Conservation (phyloP, 192 early-diverging fungal genomes). For the Coemansia sp. region DNA sequence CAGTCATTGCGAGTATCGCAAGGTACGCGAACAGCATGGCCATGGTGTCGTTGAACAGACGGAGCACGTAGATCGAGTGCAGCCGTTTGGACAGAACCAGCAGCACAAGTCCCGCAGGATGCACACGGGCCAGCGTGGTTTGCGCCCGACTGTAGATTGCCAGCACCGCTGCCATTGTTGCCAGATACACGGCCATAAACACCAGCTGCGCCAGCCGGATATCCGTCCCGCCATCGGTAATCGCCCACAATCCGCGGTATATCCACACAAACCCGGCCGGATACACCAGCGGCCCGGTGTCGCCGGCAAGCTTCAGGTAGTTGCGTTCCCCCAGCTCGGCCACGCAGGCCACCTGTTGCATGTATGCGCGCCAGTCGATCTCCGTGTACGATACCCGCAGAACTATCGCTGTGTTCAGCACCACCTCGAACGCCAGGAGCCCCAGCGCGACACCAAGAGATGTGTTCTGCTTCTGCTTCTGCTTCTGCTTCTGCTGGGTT, state of each 20-base stretch:
- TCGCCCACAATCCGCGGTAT: constrained; percentile 69
- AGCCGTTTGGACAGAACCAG: constrained; percentile 78
- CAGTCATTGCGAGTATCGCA: constrained; percentile 64
- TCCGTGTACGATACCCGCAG: constrained; percentile 69
- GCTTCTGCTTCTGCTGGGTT: not conserved
- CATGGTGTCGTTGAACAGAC: constrained; percentile 92
- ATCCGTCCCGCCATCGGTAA: constrained; percentile 68
- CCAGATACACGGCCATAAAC: constrained; percentile 76
- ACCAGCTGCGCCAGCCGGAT: constrained; percentile 79
- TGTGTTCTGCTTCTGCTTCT: constrained; percentile 6
- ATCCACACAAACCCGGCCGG: constrained; percentile 94
- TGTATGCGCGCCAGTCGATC: constrained; percentile 96
- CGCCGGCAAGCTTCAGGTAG: constrained; percentile 77
- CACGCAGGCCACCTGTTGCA: constrained; percentile 87
- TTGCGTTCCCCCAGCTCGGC: constrained; percentile 74
- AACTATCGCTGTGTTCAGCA: constrained; percentile 20
- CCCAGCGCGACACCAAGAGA: constrained; percentile 15
- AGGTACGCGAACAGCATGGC: constrained; percentile 85
- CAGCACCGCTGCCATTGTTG: constrained; percentile 67
- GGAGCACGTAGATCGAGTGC: constrained; percentile 91
- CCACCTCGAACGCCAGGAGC: constrained; percentile 19
- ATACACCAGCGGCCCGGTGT: constrained; percentile 90
- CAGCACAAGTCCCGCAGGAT: constrained; percentile 64
- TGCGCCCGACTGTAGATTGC: constrained; percentile 61
- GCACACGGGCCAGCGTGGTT: constrained; percentile 47